Percentiles rank a stretch among this genome's conserved stretches.
Conservation (phyloP, 306 rosid species). For the Urtica urens region DNA sequence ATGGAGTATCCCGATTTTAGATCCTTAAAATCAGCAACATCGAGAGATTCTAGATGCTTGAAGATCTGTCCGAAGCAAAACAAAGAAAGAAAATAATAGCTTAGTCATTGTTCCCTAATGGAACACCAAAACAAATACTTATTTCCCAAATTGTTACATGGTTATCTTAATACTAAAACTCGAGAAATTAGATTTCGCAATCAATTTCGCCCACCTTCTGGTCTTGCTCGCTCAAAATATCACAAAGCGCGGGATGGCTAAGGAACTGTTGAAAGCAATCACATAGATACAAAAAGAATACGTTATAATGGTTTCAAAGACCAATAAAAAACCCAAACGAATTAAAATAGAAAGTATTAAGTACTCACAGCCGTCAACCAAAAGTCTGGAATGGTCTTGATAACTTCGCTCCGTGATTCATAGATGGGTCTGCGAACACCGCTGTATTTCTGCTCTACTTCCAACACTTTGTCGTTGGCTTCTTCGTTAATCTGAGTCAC, state of each 20-base stretch:
- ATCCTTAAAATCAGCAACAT: conserved; percentile 58
- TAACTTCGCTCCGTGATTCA: conserved; percentile 45
- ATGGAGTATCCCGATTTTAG: conserved; percentile 45
- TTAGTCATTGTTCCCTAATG: too few relatives aligned
- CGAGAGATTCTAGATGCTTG: conserved; percentile 44
- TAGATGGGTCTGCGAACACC: conserved; percentile 63
- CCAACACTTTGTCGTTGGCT: conserved; percentile 57
- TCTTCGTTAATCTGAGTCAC: conserved; percentile 76
- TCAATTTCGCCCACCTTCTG: conserved; percentile 35
- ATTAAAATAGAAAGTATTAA: neutral
- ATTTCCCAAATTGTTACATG: too few relatives aligned
- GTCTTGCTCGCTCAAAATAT: conserved; percentile 48
- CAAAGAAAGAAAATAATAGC: too few relatives aligned
- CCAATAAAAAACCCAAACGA: neutral
- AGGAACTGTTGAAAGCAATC: conserved; percentile 51
- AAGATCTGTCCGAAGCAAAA: conserved; percentile 34
- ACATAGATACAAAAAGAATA: neutral
- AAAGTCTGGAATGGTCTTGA: conserved; percentile 73
- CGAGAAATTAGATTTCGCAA: conserved; percentile 4
- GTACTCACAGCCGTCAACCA: conserved; percentile 81
- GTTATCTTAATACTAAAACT: too few relatives aligned
- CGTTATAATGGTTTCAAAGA: neutral
- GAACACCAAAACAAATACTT: too few relatives aligned
- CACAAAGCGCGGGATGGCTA: conserved; percentile 79
- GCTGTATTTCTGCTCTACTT: conserved; percentile 61